Conservation (phyloP, 2,329 filamentous ascomycete species). For the Leptoxyphium fumago region DNA sequence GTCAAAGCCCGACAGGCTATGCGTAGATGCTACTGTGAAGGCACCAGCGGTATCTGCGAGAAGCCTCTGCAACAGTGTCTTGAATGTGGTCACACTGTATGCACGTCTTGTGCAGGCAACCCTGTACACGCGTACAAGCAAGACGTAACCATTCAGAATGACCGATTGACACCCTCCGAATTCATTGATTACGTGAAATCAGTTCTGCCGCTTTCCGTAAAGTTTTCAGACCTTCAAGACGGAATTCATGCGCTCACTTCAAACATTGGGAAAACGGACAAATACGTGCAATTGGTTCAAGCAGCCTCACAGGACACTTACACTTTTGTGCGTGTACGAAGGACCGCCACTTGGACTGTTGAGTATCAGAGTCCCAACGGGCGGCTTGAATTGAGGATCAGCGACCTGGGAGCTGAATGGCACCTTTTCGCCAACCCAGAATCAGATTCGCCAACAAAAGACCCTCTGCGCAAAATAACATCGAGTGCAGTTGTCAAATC, state of each 20-base stretch:
- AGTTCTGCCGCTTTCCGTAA: conserved; percentile 7
- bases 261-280: background rate
- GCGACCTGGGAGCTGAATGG: conserved; percentile 10
- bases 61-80: conserved; percentile 32
- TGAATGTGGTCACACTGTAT: conserved; percentile 41
- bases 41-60: conserved; percentile 24
- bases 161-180: conserved; percentile 16
- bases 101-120: conserved; percentile 38
- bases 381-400: conserved; percentile 24
- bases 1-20: conserved; percentile 3
- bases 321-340: conserved; percentile 19
- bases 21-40: conserved; percentile 42
- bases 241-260: conserved; percentile 3
- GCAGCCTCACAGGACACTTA: conserved; percentile 21
- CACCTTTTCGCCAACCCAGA: conserved; percentile 14
- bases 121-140: conserved; percentile 33
- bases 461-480: conserved; percentile 11
- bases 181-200: conserved; percentile 11
- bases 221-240: background rate
- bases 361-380: conserved; percentile 24
- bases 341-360: conserved; percentile 25
- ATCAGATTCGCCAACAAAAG: conserved; percentile 7
- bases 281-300: conserved; percentile 19
- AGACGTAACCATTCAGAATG: conserved; percentile 1
- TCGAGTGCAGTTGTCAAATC: conserved; percentile 14